Conservation (phyloP, 2,329 filamentous ascomycete species). For the Pseudogymnoascus sp. region DNA sequence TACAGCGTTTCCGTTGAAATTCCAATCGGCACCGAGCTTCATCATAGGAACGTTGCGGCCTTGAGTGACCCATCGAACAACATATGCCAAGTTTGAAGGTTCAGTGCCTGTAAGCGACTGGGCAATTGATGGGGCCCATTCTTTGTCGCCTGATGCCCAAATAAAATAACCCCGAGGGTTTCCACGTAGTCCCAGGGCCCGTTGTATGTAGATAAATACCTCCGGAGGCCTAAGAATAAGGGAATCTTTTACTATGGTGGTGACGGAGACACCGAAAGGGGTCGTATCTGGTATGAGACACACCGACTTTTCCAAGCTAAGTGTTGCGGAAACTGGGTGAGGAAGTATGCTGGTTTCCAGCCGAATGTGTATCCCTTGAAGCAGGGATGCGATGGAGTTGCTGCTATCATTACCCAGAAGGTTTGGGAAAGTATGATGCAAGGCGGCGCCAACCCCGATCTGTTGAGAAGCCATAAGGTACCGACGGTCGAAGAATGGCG, state of each 20-base stretch:
- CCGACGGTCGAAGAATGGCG: background rate
- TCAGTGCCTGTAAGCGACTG: background rate
- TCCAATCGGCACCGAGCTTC: background rate
- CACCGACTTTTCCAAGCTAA: background rate
- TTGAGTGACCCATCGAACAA: background rate
- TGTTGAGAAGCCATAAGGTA: background rate
- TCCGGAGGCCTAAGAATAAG: background rate
- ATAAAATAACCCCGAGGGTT: background rate
- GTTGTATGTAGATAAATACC: background rate
- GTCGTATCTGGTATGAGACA: background rate
- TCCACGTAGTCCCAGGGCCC: background rate
- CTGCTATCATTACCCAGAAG: slow-evolving; percentile 20
- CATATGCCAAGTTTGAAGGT: background rate
- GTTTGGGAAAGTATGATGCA: slow-evolving; percentile 21
- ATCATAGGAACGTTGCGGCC: background rate
- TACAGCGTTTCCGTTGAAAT: background rate
- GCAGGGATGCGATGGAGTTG: slow-evolving; percentile 19
- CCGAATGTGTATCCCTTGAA: background rate
- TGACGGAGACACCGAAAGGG: background rate
- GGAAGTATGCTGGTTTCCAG: slow-evolving; percentile 5
- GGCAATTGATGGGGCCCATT: background rate
- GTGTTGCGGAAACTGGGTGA: background rate
- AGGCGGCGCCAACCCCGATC: background rate
- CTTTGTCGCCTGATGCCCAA: background rate
- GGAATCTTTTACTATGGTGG: background rate